Evolutionary conservation across 306 rosid species (phyloP).

Genomic region (Quercus dentata): DNA sequence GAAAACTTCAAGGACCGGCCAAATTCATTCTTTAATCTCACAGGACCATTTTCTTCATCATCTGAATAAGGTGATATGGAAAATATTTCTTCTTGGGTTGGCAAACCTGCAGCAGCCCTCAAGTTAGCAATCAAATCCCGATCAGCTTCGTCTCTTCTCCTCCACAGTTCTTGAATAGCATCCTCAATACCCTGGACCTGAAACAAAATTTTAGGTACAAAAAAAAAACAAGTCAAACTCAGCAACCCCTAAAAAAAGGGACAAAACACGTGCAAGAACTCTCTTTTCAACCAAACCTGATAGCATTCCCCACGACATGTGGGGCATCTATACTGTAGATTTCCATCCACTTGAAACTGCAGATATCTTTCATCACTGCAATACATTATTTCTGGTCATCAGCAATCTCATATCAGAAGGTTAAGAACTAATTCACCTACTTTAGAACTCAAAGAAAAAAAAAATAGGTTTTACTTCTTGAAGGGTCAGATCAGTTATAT

Average conservation of each 20-base stretch:
- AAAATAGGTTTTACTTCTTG: neutral
- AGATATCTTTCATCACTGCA: constrained; percentile 89
- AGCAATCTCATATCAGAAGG: constrained; percentile 1
- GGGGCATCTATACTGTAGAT: constrained; percentile 89
- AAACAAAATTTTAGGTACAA: constrained; percentile 12
- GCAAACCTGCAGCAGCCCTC: constrained; percentile 95
- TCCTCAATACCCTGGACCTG: constrained; percentile 90
- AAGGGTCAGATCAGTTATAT: no score
- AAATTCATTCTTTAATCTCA: constrained; percentile 62
- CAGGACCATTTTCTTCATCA: constrained; percentile 77
- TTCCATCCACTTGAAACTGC: constrained; percentile 91
- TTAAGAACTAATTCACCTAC: neutral
- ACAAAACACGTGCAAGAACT: neutral
- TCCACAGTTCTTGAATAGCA: constrained; percentile 97
- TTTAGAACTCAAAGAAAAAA: neutral
- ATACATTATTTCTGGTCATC: constrained; percentile 22
- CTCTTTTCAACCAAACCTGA: constrained; percentile 48
- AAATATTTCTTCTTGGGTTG: constrained; percentile 88
- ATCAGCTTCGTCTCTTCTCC: constrained; percentile 79
- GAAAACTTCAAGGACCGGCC: constrained; percentile 79
- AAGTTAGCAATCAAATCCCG: constrained; percentile 69
- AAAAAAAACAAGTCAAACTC: constrained; percentile 17
- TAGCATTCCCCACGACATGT: constrained; percentile 98
- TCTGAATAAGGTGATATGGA: constrained; percentile 91
- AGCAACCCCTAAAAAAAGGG: neutral